Evolutionary conservation across 306 rosid genomes (phyloP).

Genomic region (Oemleria cerasiformis): DNA sequence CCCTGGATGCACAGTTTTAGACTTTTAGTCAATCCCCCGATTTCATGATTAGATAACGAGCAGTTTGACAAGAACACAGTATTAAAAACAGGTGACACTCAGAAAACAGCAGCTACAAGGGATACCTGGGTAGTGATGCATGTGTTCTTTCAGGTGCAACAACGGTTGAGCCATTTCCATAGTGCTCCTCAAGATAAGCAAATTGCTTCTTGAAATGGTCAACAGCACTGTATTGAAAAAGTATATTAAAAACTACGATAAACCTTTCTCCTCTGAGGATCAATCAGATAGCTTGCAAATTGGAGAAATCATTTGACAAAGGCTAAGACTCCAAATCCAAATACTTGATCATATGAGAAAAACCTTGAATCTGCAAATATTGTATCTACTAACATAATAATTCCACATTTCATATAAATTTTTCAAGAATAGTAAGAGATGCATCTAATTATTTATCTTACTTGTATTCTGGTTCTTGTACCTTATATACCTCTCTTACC

Average conservation of each 20-base stretch:
- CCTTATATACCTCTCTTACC: background rate
- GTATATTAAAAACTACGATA: background rate
- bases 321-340: background rate
- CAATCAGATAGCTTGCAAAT: background rate
- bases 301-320: background rate
- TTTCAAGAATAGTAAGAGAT: background rate
- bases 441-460: background rate
- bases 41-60: constrained; percentile 2
- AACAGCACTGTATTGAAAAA: constrained; percentile 69
- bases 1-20: constrained; percentile 47
- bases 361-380: background rate
- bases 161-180: constrained; percentile 78
- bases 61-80: constrained; percentile 15
- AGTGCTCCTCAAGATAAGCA: constrained; percentile 95
- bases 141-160: constrained; percentile 92
- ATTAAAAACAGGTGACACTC: background rate
- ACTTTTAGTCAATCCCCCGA: constrained; percentile 12
- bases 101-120: constrained; percentile 10
- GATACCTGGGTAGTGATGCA: constrained; percentile 91
- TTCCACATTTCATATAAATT: background rate
- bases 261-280: background rate
- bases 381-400: background rate
- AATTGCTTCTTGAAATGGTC: constrained; percentile 98
- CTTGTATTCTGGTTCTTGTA: background rate
- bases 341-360: background rate